Percentiles rank a stretch among this genome's conserved stretches.
These are phyloP conservation scores for Pleurotus giganteus DNA, from an alignment of 768 basidiomycete genomes.

Conservation along the genomic window DNA sequence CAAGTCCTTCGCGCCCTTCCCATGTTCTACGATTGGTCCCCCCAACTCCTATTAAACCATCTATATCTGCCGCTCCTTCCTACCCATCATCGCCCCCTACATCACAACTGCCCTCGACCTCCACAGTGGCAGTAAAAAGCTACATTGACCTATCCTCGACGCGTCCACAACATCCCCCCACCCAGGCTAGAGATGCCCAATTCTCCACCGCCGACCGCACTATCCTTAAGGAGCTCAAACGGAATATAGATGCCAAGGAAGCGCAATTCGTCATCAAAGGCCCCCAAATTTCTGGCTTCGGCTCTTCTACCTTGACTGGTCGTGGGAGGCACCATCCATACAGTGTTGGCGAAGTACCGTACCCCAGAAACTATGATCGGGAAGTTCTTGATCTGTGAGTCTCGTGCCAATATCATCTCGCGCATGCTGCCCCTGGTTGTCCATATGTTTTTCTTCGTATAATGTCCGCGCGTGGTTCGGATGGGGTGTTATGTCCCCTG, in stretches of 20 bases:
- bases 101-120: not conserved
- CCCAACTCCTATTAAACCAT: not conserved
- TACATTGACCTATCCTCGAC: not conserved
- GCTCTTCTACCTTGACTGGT: conserved; percentile 1
- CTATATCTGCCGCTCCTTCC: not conserved
- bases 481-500: not conserved
- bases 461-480: conserved; percentile 1
- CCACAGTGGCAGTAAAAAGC: not conserved
- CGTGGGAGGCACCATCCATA: conserved; percentile 60
- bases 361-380: conserved; percentile 65
- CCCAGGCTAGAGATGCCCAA: conserved; percentile 21
- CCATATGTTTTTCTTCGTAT: not conserved
- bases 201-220: conserved; percentile 64
- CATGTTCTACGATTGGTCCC: not conserved
- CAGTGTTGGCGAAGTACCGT: conserved; percentile 52
- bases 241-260: conserved; percentile 48
- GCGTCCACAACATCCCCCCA: not conserved
- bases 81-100: not conserved
- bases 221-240: conserved; percentile 55
- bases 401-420: conserved; percentile 7
- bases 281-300: conserved; percentile 3
- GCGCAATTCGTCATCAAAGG: conserved; percentile 57
- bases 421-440: conserved; percentile 5
- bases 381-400: conserved; percentile 68
- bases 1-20: not conserved